Evolutionary conservation across 2,329 filamentous ascomycete species (phyloP), one percentile per base, ranked within the genome.

Genomic region (Penicillium sp.): DNA sequence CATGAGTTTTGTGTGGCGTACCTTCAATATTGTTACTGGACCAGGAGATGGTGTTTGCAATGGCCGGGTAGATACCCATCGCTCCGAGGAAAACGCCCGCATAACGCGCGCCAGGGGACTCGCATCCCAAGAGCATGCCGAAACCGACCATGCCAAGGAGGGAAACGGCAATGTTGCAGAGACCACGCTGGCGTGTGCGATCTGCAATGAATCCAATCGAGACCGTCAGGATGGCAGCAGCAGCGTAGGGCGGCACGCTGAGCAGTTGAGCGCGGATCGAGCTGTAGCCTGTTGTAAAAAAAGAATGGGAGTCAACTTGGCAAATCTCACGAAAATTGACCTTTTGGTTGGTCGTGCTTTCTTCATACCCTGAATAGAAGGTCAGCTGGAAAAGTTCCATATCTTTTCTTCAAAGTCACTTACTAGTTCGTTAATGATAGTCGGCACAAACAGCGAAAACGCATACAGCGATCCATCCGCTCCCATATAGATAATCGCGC

Each of bases 11-110:
- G 28, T 5, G 14, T 8, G 4, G 28, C 61, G 43, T 58, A 76
- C 76, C 79, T 76, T 96, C 93, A 38, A 88, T 84, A 63, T 96
- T 97, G 78, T 97, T 97, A 50, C 88, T 87, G 17, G 89, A 82
- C 93, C 93, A 97, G 1, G 88, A 88, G 63, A 97, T 91, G 0
- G 91, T 96, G 72, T 96, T 95, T 8, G 91, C 79, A 58, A 96
- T 91, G 69, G 87, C 89, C 0, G 93, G 92, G 70, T 96, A 96
- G 67, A 96, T 96, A 0, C 93, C 92, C 58, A 94, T 80, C 0
- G 93, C 92, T 0, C 89, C 92, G 0, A 97, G 81, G 75, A 96
- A 97, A 0, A 87, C 90, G 0, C 90, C 93, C 0, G 88, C 90
- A 72, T 97, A 97, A 70, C 92, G 88, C 0, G 94, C 86, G 0